Percentiles rank a stretch among this genome's conserved stretches.
These are phyloP conservation scores for Rhizopogon vinicolor DNA, from an alignment of 768 basidiomycete species.

Conservation along the genomic window DNA sequence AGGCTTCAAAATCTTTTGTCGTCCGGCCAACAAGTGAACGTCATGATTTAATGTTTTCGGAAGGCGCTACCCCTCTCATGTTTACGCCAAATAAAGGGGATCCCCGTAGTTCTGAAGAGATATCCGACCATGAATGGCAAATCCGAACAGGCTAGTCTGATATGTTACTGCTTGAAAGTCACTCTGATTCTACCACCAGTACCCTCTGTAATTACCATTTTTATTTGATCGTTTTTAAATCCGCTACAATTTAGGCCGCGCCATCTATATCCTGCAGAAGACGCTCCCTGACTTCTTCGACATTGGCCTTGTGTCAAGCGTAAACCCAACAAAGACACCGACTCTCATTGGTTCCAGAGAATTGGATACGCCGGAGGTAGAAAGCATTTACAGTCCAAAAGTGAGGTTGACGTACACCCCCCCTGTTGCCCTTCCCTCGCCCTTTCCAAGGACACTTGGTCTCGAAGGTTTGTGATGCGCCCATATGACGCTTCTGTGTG, in stretches of 20 bases:
- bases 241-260: slow-evolving; percentile 47
- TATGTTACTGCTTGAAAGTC: slow-evolving; percentile 9
- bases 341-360: slow-evolving; percentile 13
- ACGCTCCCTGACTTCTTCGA: slow-evolving; percentile 73
- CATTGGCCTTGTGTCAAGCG: slow-evolving; percentile 54
- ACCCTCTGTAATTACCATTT: not conserved
- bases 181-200: slow-evolving; percentile 26
- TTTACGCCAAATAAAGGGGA: slow-evolving; percentile 16
- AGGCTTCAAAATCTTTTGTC: slow-evolving; percentile 15
- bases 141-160: slow-evolving; percentile 58
- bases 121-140: slow-evolving; percentile 76
- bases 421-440: slow-evolving; percentile 57
- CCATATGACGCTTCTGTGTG: not conserved
- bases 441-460: slow-evolving; percentile 64
- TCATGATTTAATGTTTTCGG: slow-evolving; percentile 3
- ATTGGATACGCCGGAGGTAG: slow-evolving; percentile 17
- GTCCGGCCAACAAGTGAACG: not conserved
- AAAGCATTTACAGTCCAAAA: slow-evolving; percentile 58
- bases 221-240: not conserved
- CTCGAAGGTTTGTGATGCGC: slow-evolving; percentile 53
- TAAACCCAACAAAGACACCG: slow-evolving; percentile 44
- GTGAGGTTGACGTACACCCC: slow-evolving; percentile 67
- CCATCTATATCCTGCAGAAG: slow-evolving; percentile 60
- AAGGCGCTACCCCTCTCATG: slow-evolving; percentile 12
- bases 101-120: slow-evolving; percentile 8